These are phyloP conservation scores for Suillus cothurnatus DNA, from an alignment of 768 basidiomycete genomes.

Conservation along the genomic window DNA sequence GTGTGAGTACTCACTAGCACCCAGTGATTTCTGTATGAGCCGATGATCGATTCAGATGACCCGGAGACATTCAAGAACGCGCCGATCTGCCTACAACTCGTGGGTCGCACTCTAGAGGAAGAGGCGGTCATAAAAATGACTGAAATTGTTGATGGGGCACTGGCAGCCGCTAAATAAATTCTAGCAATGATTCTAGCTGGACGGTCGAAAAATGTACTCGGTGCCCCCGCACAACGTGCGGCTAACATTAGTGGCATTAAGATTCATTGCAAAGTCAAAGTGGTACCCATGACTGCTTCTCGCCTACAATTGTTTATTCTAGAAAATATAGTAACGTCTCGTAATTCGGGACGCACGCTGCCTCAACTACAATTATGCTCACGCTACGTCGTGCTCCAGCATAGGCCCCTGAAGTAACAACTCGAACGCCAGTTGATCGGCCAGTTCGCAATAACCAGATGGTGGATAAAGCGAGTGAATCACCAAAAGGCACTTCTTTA, in stretches of 20 bases:
- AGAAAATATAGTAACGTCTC: too few species aligned
- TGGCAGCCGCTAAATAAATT: background rate
- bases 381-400: too few species aligned
- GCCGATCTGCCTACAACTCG: background rate
- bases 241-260: too few species aligned
- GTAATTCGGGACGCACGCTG: too few species aligned
- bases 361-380: background rate
- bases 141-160: background rate
- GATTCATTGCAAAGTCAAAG: too few species aligned
- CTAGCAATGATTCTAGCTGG: too few species aligned
- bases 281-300: too few species aligned
- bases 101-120: background rate
- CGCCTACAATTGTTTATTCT: too few species aligned
- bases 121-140: background rate
- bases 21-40: background rate
- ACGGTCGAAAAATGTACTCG: too few species aligned
- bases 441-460: background rate
- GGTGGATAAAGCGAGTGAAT: background rate
- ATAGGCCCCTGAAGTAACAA: background rate
- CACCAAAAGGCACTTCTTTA: background rate
- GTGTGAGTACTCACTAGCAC: background rate
- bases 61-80: background rate
- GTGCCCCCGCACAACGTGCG: too few species aligned
- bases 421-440: background rate
- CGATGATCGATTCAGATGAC: background rate